These are phyloP conservation scores for Fusarium vanettenii DNA, from an alignment of 2,329 filamentous ascomycete genomes.

Conservation along the genomic window DNA sequence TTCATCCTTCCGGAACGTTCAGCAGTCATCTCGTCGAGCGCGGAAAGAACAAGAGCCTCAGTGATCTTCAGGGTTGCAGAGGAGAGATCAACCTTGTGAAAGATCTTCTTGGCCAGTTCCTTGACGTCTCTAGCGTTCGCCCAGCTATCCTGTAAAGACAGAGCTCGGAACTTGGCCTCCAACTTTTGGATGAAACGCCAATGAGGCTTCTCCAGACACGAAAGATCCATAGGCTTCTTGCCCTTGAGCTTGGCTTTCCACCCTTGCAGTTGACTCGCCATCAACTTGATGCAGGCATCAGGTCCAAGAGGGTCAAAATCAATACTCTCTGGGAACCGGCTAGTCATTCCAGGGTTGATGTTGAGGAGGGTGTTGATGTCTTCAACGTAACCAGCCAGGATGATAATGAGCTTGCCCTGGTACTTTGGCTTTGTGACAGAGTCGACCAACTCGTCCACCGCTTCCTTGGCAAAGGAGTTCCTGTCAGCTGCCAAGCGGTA, in stretches of 20 bases:
- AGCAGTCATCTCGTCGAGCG: conserved; percentile 40
- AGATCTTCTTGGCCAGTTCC: conserved; percentile 63
- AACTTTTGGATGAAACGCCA: conserved; percentile 17
- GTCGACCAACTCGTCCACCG: conserved; percentile 65
- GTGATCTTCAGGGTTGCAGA: conserved; percentile 25
- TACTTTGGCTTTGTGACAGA: conserved; percentile 67
- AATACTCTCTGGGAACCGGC: conserved; percentile 72
- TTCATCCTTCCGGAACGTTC: conserved; percentile 23
- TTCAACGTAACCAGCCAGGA: conserved; percentile 75
- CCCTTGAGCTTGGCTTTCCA: conserved; percentile 34
- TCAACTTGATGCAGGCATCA: conserved; percentile 52
- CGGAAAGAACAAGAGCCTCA: conserved; percentile 12
- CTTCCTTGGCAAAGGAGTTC: conserved; percentile 67
- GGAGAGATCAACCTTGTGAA: conserved; percentile 47
- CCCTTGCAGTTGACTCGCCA: conserved; percentile 54
- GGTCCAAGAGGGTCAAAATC: conserved; percentile 62
- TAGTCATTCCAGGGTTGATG: conserved; percentile 71
- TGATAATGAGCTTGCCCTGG: conserved; percentile 70
- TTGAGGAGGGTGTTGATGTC: conserved; percentile 74
- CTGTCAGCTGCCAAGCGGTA: conserved; percentile 66
- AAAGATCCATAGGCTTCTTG: conserved; percentile 38
- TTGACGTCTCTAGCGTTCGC: conserved; percentile 73
- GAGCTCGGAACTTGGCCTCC: conserved; percentile 47
- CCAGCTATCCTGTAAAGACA: conserved; percentile 64
- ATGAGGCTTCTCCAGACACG: conserved; percentile 38